These are phyloP conservation scores for Eutrema yunnanense DNA, from an alignment of 345 rosid species.

Conservation along the genomic window DNA sequence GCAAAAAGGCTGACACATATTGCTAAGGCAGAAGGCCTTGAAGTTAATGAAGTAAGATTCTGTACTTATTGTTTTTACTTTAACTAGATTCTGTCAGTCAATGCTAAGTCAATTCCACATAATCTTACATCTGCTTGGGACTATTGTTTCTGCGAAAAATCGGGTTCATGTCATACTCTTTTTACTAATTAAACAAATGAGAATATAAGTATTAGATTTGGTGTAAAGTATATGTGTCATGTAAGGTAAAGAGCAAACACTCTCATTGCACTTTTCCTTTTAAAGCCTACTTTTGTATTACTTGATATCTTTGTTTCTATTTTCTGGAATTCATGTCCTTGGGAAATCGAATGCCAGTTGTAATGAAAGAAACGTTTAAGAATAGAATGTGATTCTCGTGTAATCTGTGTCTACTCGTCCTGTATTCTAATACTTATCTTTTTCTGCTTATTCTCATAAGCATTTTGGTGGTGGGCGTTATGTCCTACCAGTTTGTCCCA, in stretches of 20 bases:
- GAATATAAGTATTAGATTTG: conserved; percentile 5
- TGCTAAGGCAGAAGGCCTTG: conserved; percentile 79
- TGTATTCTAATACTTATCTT: neutral
- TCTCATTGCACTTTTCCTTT: conserved; percentile 4
- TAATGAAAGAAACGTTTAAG: neutral
- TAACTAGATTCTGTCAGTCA: conserved; percentile 3
- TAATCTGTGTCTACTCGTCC: conserved; percentile 12
- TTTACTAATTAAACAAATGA: neutral
- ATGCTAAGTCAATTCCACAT: conserved; percentile 3
- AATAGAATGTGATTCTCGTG: neutral
- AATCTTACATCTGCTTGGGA: conserved; percentile 4
- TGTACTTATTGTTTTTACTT: neutral
- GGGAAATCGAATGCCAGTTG: conserved; percentile 4
- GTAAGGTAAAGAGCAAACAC: neutral
- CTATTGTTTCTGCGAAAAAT: neutral
- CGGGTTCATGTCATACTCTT: neutral
- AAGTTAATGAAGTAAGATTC: conserved; percentile 58
- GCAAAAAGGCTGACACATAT: conserved; percentile 88
- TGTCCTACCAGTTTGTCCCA: conserved; percentile 7
- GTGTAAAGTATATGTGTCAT: neutral
- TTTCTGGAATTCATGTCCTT: conserved; percentile 1
- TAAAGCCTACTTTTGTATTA: neutral
- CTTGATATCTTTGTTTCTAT: neutral
- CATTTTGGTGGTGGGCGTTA: conserved; percentile 4
- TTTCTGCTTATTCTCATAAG: conserved; percentile 9